These are phyloP conservation scores for Fusarium anguioides DNA, from an alignment of 2,329 filamentous ascomycete genomes.

Conservation along the genomic window DNA sequence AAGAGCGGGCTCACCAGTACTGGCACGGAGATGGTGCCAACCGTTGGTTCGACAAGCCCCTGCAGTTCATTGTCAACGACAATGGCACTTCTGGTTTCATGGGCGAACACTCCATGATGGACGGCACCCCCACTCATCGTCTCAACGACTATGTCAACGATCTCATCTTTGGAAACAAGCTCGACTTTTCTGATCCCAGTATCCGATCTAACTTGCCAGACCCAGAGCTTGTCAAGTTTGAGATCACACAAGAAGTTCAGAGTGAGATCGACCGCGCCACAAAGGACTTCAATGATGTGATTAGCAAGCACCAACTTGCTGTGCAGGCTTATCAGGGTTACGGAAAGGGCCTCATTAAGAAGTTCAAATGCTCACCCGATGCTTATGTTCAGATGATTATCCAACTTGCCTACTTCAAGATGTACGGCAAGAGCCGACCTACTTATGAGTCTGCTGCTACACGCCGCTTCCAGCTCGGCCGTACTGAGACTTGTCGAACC, in stretches of 20 bases:
- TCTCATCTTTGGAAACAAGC: slow-evolving; percentile 92
- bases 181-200: slow-evolving; percentile 83
- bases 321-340: slow-evolving; percentile 98
- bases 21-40: slow-evolving; percentile 98
- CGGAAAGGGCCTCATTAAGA: slow-evolving; percentile 98
- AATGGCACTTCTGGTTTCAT: slow-evolving; percentile 98
- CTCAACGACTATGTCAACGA: slow-evolving; percentile 95
- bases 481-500: slow-evolving; percentile 93
- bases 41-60: slow-evolving; percentile 97
- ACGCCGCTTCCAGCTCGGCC: slow-evolving; percentile 93
- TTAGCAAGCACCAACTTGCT: slow-evolving; percentile 87
- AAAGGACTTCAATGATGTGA: slow-evolving; percentile 82
- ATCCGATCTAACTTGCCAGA: slow-evolving; percentile 87
- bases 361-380: slow-evolving; percentile 98
- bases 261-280: slow-evolving; percentile 82
- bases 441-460: slow-evolving; percentile 98
- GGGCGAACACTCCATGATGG: slow-evolving; percentile 99
- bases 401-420: slow-evolving; percentile 97
- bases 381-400: slow-evolving; percentile 99
- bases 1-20: slow-evolving; percentile 95
- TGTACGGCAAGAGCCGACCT: slow-evolving; percentile 97
- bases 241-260: slow-evolving; percentile 78
- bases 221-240: slow-evolving; percentile 81
- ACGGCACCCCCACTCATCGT: slow-evolving; percentile 96
- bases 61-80: slow-evolving; percentile 98